A percentile compares a stretch with the other conserved stretches of the same genome.
Evolutionary conservation across 78 protist species (phyloP).

Genomic region (Capsaspora owczarzaki): DNA sequence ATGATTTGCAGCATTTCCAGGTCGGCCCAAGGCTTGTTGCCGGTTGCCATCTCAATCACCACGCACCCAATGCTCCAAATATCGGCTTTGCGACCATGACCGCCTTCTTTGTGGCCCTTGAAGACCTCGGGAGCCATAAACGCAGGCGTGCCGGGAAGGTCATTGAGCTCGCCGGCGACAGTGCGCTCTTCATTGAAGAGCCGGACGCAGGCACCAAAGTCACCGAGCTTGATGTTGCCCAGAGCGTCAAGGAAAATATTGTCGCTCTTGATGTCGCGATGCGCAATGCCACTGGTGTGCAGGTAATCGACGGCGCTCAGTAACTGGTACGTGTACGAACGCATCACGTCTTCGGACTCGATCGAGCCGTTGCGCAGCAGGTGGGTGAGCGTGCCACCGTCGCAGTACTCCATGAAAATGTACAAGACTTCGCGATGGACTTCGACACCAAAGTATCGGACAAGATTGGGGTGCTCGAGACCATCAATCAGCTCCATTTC

Average conservation of each 20-base stretch:
- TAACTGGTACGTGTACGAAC: not conserved
- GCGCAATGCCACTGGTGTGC: conserved; percentile 1
- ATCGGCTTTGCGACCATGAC: conserved; percentile 6
- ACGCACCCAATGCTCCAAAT: conserved; percentile 37
- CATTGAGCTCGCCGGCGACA: too few relatives aligned
- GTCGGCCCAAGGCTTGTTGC: conserved; percentile 26
- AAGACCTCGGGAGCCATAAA: conserved; percentile 47
- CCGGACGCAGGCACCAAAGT: conserved; percentile 25
- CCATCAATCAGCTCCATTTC: not conserved
- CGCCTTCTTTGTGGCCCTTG: not conserved
- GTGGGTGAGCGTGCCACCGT: conserved; percentile 7
- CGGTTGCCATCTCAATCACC: not conserved
- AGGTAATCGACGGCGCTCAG: conserved; percentile 5
- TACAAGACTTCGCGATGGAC: not conserved
- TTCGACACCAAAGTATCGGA: conserved; percentile 28
- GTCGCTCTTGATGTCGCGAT: conserved; percentile 21
- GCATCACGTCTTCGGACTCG: not conserved
- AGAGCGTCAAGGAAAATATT: conserved; percentile 28
- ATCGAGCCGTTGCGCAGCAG: not conserved
- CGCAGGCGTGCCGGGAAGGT: conserved; percentile 25
- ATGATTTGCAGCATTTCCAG: not conserved
- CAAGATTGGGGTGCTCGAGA: conserved; percentile 26
- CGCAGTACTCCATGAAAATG: conserved; percentile 22
- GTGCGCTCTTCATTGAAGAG: too few relatives aligned
- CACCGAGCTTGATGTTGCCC: conserved; percentile 39